Conservation (phyloP, 192 early-diverging fungal genomes). For the Coemansia sp. region DNA sequence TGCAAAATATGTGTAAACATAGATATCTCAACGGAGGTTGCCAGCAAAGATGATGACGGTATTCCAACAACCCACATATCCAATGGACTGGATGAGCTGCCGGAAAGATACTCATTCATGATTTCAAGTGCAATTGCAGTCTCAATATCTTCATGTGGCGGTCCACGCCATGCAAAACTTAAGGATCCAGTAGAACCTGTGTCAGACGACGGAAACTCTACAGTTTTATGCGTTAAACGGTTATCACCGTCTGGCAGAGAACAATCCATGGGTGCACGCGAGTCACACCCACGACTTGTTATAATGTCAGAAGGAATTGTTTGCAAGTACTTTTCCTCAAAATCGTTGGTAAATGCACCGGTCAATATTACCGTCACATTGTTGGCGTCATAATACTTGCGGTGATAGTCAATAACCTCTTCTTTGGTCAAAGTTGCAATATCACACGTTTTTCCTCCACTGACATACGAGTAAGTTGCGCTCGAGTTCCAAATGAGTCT, state of each 20-base stretch:
- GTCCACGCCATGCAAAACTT: conserved; percentile 74
- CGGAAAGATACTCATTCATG: conserved; percentile 69
- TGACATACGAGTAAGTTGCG: conserved; percentile 70
- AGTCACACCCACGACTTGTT: conserved; percentile 22
- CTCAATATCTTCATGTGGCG: conserved; percentile 61
- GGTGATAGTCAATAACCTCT: conserved; percentile 77
- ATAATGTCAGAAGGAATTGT: conserved; percentile 32
- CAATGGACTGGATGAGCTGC: conserved; percentile 70
- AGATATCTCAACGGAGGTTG: conserved; percentile 62
- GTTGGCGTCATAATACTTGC: conserved; percentile 69
- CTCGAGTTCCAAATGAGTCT: conserved; percentile 49
- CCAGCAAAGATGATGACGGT: conserved; percentile 53
- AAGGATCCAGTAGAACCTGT: conserved; percentile 63
- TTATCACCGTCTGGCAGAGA: conserved; percentile 6
- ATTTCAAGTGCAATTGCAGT: conserved; percentile 68
- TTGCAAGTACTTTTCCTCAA: conserved; percentile 40
- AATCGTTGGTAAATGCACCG: conserved; percentile 52
- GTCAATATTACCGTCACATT: conserved; percentile 70
- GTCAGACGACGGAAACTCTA: conserved; percentile 63
- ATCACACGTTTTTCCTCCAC: conserved; percentile 73
- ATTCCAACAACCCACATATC: conserved; percentile 77
- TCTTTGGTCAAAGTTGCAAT: conserved; percentile 75
- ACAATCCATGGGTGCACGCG: conserved; percentile 36
- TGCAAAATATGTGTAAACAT: conserved; percentile 57
- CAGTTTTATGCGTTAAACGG: not conserved